Percentiles rank a stretch among this genome's conserved stretches.
phyloP scores from a whole-genome alignment of 257 asterid genomes.

The Solanum corneliomulleri region DNA sequence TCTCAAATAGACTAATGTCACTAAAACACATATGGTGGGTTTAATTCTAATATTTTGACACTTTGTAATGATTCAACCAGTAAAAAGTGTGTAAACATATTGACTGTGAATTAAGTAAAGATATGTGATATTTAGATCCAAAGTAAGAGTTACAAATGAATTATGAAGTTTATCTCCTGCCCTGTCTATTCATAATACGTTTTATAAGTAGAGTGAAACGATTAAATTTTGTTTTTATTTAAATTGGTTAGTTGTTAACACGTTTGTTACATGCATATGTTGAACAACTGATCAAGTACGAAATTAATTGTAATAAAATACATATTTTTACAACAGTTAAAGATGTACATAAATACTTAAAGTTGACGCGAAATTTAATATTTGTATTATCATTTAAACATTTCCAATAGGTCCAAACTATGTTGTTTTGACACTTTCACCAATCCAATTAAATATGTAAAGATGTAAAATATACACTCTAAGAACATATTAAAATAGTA shows the following conservation, averaged over 20 bases:
- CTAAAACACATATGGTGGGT: neutral
- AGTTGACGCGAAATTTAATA: rapidly evolving
- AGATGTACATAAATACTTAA: neutral
- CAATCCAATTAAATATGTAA: neutral
- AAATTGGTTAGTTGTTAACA: too few species aligned
- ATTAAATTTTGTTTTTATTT: neutral
- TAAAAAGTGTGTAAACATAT: neutral
- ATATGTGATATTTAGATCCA: neutral
- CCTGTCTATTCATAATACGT: neutral
- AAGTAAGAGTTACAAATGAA: too few species aligned
- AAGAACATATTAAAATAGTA: neutral
- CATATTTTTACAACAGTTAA: neutral
- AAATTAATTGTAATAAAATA: neutral
- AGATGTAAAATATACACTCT: too few species aligned
- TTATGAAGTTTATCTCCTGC: neutral
- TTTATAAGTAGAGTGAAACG: neutral
- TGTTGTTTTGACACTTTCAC: neutral
- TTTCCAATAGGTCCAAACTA: neutral
- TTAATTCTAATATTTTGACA: neutral
- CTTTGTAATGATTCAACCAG: neutral
- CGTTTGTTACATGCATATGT: neutral
- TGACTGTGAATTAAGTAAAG: neutral
- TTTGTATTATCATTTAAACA: neutral
- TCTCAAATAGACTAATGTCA: rapidly evolving
- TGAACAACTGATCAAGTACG: neutral